phyloP scores from a whole-genome alignment of 2,329 filamentous ascomycete species.

The Camptophora hylomeconis region DNA sequence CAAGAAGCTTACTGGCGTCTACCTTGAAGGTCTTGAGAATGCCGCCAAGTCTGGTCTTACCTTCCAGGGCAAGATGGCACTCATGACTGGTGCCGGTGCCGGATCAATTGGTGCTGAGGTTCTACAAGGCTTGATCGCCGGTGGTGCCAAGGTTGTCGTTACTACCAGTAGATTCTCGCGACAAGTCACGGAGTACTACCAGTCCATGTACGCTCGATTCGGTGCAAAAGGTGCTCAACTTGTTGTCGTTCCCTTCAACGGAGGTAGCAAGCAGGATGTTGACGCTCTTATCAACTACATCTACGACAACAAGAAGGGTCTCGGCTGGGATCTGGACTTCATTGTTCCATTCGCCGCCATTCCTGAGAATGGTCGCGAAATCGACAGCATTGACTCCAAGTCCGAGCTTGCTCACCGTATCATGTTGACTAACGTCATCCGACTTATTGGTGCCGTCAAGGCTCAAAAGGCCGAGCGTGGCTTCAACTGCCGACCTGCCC shows the following conservation, averaged over 20 bases:
- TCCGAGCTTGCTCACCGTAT: slow-evolving; percentile 96
- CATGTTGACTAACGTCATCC: slow-evolving; percentile 94
- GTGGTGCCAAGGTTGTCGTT: slow-evolving; percentile 91
- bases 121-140: slow-evolving; percentile 86
- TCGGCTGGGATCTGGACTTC: slow-evolving; percentile 96
- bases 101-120: slow-evolving; percentile 97
- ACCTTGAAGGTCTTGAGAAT: slow-evolving; percentile 82
- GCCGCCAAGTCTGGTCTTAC: slow-evolving; percentile 78
- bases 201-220: slow-evolving; percentile 92
- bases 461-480: slow-evolving; percentile 73
- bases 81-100: slow-evolving; percentile 97
- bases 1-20: slow-evolving; percentile 91
- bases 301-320: slow-evolving; percentile 88
- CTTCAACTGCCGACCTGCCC: slow-evolving; percentile 89
- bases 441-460: slow-evolving; percentile 83
- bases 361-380: slow-evolving; percentile 92
- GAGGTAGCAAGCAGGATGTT: slow-evolving; percentile 95
- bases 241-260: slow-evolving; percentile 97
- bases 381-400: slow-evolving; percentile 91
- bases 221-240: slow-evolving; percentile 91
- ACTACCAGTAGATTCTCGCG: slow-evolving; percentile 94
- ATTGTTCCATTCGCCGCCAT: slow-evolving; percentile 96
- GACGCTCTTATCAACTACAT: slow-evolving; percentile 92
- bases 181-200: slow-evolving; percentile 97
- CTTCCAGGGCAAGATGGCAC: slow-evolving; percentile 86